Conservation (phyloP, 2,329 filamentous ascomycete genomes). For the Fusarium musae region DNA sequence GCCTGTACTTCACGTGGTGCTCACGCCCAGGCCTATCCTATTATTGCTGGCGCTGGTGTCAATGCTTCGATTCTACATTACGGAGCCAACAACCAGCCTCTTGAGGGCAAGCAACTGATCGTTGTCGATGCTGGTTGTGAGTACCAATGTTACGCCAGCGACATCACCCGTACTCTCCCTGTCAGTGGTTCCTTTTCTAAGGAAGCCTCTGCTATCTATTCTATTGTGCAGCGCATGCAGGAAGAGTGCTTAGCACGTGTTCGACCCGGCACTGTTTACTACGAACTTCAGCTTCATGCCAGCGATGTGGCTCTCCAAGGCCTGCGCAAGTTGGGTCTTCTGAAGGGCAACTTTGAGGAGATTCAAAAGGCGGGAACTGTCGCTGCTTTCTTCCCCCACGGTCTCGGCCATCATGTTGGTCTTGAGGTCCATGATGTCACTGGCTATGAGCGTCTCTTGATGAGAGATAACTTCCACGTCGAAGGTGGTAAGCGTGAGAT, state of each 20-base stretch:
- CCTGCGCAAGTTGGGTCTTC: constrained; percentile 76
- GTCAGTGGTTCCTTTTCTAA: constrained; percentile 74
- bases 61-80: constrained; percentile 92
- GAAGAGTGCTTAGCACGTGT: constrained; percentile 75
- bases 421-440: constrained; percentile 72
- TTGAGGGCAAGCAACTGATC: constrained; percentile 77
- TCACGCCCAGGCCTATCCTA: constrained; percentile 82
- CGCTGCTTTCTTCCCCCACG: constrained; percentile 73
- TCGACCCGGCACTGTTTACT: constrained; percentile 75
- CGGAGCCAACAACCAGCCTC: constrained; percentile 77
- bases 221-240: constrained; percentile 85
- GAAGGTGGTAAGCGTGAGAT: constrained; percentile 55
- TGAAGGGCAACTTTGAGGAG: constrained; percentile 71
- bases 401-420: constrained; percentile 72
- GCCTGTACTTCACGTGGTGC: constrained; percentile 79
- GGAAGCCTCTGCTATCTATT: constrained; percentile 79
- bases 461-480: constrained; percentile 44
- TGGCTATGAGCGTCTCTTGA: constrained; percentile 52
- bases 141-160: constrained; percentile 85
- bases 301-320: constrained; percentile 78
- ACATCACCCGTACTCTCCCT: constrained; percentile 90
- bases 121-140: constrained; percentile 91
- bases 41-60: constrained; percentile 87
- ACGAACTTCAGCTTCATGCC: constrained; percentile 78
- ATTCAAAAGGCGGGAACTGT: constrained; percentile 64